Conservation (phyloP, 306 rosid species). For the Oemleria cerasiformis region DNA sequence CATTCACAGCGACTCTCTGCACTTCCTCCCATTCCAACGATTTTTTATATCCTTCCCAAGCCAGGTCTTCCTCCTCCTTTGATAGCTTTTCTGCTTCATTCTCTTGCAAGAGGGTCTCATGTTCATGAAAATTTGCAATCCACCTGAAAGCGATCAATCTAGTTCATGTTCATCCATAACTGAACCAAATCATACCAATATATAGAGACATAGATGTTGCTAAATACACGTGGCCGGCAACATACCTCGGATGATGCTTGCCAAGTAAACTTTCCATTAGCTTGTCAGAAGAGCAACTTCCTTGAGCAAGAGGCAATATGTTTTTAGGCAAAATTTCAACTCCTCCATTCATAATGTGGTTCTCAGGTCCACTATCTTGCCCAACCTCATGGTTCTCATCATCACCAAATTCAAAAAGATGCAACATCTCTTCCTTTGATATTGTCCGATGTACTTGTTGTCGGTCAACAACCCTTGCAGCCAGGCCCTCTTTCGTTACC, state of each 20-base stretch:
- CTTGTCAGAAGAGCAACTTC: conserved; percentile 80
- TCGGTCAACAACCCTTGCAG: conserved; percentile 96
- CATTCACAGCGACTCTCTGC: conserved; percentile 57
- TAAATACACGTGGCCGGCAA: neutral
- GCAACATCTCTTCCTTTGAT: conserved; percentile 95
- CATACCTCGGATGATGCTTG: conserved; percentile 77
- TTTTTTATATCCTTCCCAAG: conserved; percentile 83
- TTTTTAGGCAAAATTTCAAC: conserved; percentile 47
- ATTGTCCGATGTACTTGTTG: conserved; percentile 92
- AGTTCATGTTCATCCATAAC: neutral
- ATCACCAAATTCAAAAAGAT: conserved; percentile 96
- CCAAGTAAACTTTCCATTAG: conserved; percentile 80
- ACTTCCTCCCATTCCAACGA: conserved; percentile 92
- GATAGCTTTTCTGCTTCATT: conserved; percentile 91
- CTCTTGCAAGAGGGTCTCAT: conserved; percentile 86
- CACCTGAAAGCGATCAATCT: conserved; percentile 45
- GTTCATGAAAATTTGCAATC: conserved; percentile 86
- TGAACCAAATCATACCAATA: neutral
- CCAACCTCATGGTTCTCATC: conserved; percentile 76
- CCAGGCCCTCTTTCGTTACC: conserved; percentile 99
- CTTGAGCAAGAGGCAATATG: conserved; percentile 55
- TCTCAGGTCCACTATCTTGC: conserved; percentile 41
- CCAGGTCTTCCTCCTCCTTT: conserved; percentile 97
- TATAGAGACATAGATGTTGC: no score
- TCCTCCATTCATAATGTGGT: conserved; percentile 33